Conservation (phyloP, 257 asterid genomes). For the Parsonsia alboflavescens region DNA sequence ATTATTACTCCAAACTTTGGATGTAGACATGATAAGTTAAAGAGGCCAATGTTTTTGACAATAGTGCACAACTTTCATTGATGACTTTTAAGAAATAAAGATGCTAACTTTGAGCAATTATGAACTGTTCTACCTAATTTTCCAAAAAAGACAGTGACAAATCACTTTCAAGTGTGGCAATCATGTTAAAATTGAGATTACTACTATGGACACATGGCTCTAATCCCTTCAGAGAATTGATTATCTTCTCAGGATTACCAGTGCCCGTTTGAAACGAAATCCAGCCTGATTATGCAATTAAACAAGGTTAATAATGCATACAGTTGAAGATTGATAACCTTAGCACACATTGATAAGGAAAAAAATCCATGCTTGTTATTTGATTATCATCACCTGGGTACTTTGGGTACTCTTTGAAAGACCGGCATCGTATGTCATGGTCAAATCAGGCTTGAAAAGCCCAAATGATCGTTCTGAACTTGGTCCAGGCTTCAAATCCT, state of each 20-base stretch:
- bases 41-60: not conserved
- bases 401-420: constrained; percentile 36
- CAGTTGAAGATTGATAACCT: not conserved
- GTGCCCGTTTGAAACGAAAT: not conserved
- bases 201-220: not conserved
- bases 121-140: not conserved
- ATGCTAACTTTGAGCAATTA: not conserved
- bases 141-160: not conserved
- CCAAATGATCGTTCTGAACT: constrained; percentile 65
- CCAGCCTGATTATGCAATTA: not conserved
- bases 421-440: constrained; percentile 48
- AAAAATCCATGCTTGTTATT: not conserved
- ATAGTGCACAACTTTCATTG: not conserved
- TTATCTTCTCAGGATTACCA: not conserved
- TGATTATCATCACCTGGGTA: constrained; percentile 32
- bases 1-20: not conserved
- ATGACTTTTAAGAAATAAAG: not conserved
- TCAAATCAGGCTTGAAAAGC: constrained; percentile 57
- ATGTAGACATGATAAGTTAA: not conserved
- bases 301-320: not conserved
- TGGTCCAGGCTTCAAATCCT: constrained; percentile 66
- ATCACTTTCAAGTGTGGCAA: not conserved
- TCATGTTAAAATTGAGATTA: not conserved
- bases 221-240: not conserved
- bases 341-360: not conserved